Evolutionary conservation across 805 yeast genomes (phyloP), one percentile per base, ranked within the genome.

Genomic region (Metschnikowia baotianmanensis): DNA sequence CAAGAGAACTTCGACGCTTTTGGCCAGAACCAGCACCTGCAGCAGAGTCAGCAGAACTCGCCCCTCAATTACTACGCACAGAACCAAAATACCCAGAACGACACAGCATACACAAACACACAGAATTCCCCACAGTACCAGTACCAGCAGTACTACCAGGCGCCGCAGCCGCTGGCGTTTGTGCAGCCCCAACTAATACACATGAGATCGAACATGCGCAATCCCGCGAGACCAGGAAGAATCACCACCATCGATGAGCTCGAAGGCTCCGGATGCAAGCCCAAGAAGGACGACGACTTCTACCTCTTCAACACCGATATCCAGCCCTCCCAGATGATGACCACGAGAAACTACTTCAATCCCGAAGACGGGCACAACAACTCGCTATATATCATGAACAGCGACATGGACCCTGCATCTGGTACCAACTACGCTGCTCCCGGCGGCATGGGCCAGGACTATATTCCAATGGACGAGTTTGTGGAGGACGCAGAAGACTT

Each of bases 401-500:
- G 38, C 28, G 52, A 45, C 39, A 34, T 48, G 35, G 47, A 45
- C 38, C 67, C 7, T 13, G 22, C 28, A 6, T 12, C 28, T 10
- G 21, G 21, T 8, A n/a, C n/a, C n/a, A n/a, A n/a, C n/a, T n/a
- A n/a, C n/a, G n/a, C 12, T 30, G 8, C 5, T 52, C 40, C 68
- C 63, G 45, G 53, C 30, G 28, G 31, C 27, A 15, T n/a, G 24
- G 17, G 25, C 24, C 38, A 58, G 41, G 71, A 67, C 48, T 65
- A 63, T 47, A 55, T 65, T 26, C 43, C 56, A 32, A 43, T 55
- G 41, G 63, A 58, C 39, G 59, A 57, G 31, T 67, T 67, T 38
- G 68, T 64, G 5, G 74, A 71, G 42, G 67, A 67, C 34, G 71
- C 71, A 29, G 74, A 69, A 39, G 69, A 67, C 31, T 48, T 68